Evolutionary conservation across 495 filamentous ascomycete species (phyloP), one percentile per base, ranked within the genome.

Genomic region (Hyaloscypha hepaticicola): DNA sequence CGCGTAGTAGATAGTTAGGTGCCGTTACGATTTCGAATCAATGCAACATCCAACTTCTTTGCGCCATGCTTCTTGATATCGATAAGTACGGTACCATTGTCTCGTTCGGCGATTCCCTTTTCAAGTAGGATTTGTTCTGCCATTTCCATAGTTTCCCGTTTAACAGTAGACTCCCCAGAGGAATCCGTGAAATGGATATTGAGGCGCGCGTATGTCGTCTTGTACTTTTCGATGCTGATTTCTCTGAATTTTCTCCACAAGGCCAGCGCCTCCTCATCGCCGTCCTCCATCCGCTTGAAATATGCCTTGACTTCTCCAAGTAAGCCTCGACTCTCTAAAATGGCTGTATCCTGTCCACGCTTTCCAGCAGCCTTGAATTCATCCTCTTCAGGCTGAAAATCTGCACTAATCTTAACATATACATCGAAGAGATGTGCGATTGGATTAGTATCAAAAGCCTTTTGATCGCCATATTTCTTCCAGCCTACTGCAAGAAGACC

Each of bases 181-280:
- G 88, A 91, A 28, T 86, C 83, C 65, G 89, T 86, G 69, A 86
- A 91, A 51, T 82, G 77, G 70, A 91, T 87, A 74, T 87, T 88
- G n/a, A 90, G 81, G 41, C 86, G 81, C 26, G 80, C 81, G 69
- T 89, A 90, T 12, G 85, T 85, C 57, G 83, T 73, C 66, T 82
- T 79, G 74, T 89, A 89, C 67, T 84, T 82, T 60, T 80, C 73
- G 55, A 88, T 87, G 74, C 83, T 87, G 29, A 90, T 76, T 51
- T 87, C 81, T 74, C 87, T 78, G 78, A 90, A 87, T 31, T 79
- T 78, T 64, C 77, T 79, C 88, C 88, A 91, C 27, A 87, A 77
- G 41, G 79, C 80, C 27, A 90, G 74, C 4, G 86, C 87, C 24
- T 85, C 79, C 24, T 74, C 66, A 60, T 90, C 82, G 28, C 87